These are phyloP conservation scores for Nymphaea thermarum DNA, from an alignment of 164 flowering plant genomes.

Conservation along the genomic window DNA sequence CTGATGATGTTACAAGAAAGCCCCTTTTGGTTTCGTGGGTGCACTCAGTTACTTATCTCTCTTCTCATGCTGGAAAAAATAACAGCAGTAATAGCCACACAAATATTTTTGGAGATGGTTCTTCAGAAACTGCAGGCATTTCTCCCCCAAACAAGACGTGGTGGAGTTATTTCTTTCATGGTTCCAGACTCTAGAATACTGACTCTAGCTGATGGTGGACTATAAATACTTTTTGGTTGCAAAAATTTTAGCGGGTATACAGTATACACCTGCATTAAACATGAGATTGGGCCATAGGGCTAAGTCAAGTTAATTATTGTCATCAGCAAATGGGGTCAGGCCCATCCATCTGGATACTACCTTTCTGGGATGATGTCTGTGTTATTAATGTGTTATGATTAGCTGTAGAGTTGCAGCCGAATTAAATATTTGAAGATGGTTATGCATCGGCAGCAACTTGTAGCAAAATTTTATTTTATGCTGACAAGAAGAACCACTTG, in stretches of 20 bases:
- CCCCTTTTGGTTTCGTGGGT: constrained; percentile 88
- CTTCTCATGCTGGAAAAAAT: constrained; percentile 24
- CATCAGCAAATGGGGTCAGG: no score
- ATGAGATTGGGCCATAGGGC: constrained; percentile 32
- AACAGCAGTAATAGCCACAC: constrained; percentile 1
- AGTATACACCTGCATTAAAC: constrained; percentile 7
- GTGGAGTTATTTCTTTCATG: not conserved
- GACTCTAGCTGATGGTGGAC: not conserved
- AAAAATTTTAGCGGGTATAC: not conserved
- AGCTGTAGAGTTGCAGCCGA: no score
- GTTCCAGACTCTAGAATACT: not conserved
- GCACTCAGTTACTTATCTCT: constrained; percentile 77
- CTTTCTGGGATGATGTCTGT: no score
- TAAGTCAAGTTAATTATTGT: no score
- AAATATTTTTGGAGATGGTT: not conserved
- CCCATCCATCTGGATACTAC: not conserved
- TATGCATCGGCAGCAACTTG: no score
- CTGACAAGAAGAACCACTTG: no score
- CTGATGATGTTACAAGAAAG: constrained; percentile 85
- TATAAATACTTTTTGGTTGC: not conserved
- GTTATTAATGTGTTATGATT: no score
- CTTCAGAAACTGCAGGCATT: constrained; percentile 8
- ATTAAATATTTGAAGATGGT: no score
- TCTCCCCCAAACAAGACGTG: constrained; percentile 11
- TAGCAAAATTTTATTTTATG: no score